phyloP scores from a whole-genome alignment of 2,329 filamentous ascomycete species.

The Thermoascus crustaceus region DNA sequence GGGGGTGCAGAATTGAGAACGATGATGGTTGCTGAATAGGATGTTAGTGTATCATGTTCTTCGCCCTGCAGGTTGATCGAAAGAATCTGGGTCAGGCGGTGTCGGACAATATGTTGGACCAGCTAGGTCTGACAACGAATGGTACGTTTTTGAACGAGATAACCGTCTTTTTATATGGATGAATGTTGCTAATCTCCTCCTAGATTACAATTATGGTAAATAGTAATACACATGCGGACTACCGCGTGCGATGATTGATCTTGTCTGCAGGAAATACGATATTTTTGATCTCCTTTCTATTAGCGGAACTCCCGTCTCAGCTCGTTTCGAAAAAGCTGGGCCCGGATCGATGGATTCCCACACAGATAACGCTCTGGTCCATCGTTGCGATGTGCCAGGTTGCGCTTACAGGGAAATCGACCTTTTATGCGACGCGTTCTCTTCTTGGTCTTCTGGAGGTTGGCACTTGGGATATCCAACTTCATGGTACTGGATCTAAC shows the following conservation, averaged over 20 bases:
- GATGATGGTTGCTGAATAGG: constrained; percentile 7
- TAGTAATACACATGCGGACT: constrained; percentile 43
- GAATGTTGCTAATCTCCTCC: constrained; percentile 32
- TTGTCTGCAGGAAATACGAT: constrained; percentile 44
- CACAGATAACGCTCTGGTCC: constrained; percentile 47
- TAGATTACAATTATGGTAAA: constrained; percentile 25
- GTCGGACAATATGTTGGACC: constrained; percentile 48
- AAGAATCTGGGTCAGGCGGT: constrained; percentile 51
- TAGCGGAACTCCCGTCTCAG: constrained; percentile 50
- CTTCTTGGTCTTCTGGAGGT: constrained; percentile 36
- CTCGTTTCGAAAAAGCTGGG: constrained; percentile 48
- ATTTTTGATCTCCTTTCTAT: constrained; percentile 47
- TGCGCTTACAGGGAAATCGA: constrained; percentile 33
- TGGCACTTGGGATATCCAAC: not conserved
- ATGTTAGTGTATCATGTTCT: constrained; percentile 48
- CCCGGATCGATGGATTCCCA: constrained; percentile 49
- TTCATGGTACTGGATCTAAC: not conserved
- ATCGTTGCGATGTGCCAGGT: constrained; percentile 41
- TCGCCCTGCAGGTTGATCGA: constrained; percentile 51
- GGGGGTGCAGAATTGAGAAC: not conserved
- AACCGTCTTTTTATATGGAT: constrained; percentile 37
- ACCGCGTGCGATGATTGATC: constrained; percentile 33
- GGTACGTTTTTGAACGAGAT: constrained; percentile 9
- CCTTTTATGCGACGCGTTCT: constrained; percentile 31
- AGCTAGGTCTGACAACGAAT: constrained; percentile 25